These are phyloP conservation scores for Sphenostylis stenocarpa DNA, from an alignment of 306 rosid species.

Conservation along the genomic window DNA sequence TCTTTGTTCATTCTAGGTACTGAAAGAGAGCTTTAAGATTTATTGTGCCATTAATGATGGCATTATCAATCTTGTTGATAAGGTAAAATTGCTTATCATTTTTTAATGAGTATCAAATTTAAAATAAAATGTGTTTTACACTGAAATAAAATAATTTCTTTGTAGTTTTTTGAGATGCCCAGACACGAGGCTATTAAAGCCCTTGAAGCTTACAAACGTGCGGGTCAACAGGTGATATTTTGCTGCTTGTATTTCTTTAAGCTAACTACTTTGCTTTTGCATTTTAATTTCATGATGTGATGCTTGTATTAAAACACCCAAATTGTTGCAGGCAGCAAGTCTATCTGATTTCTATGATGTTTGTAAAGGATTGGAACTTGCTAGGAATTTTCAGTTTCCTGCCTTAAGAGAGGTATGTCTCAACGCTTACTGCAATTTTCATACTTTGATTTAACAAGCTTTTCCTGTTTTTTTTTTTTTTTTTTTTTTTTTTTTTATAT, in stretches of 20 bases:
- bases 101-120: slow-evolving; percentile 1
- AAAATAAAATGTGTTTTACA: slow-evolving; percentile 1
- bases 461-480: not conserved
- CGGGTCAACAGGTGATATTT: slow-evolving; percentile 87
- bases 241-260: not conserved
- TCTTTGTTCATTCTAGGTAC: slow-evolving; percentile 67
- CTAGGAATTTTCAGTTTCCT: slow-evolving; percentile 98
- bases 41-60: slow-evolving; percentile 89
- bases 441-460: slow-evolving; percentile 2
- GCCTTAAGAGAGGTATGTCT: slow-evolving; percentile 76
- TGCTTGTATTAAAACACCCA: slow-evolving; percentile 22
- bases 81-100: slow-evolving; percentile 53
- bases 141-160: slow-evolving; percentile 22
- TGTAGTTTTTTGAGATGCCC: slow-evolving; percentile 99
- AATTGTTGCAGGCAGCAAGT: slow-evolving; percentile 65
- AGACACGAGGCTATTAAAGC: slow-evolving; percentile 92
- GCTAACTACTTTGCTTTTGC: slow-evolving; percentile 1
- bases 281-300: slow-evolving; percentile 19
- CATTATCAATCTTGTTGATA: slow-evolving; percentile 96
- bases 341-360: slow-evolving; percentile 91
- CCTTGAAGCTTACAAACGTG: slow-evolving; percentile 91
- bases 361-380: slow-evolving; percentile 96
- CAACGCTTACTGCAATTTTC: slow-evolving; percentile 7
- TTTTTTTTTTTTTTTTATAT: slow-evolving; percentile 4
- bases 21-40: slow-evolving; percentile 96